Percentiles rank a stretch among this genome's conserved stretches.
Conservation (phyloP, 2,329 filamentous ascomycete genomes). For the Aspergillus sp. region DNA sequence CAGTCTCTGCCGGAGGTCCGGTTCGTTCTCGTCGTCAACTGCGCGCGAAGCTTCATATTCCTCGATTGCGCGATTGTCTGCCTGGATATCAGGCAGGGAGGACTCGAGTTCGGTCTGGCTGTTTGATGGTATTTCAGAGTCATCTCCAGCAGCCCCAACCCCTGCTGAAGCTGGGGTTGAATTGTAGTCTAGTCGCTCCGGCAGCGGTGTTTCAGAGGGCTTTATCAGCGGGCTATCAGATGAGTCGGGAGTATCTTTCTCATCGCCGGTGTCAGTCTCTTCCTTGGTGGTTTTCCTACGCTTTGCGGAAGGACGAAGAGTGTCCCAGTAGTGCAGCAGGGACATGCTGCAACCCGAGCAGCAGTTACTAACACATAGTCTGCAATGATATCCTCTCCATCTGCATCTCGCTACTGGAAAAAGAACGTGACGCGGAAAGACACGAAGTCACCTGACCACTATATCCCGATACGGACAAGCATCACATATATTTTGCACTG, state of each 20-base stretch:
- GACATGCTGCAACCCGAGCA: conserved; percentile 31
- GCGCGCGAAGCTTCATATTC: conserved; percentile 73
- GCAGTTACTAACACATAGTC: not conserved
- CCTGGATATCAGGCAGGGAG: conserved; percentile 67
- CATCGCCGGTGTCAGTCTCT: conserved; percentile 8
- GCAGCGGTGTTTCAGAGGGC: conserved; percentile 9
- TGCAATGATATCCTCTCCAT: not conserved
- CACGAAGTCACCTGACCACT: conserved; percentile 35
- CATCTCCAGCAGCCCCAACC: conserved; percentile 19
- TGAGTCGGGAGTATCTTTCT: conserved; percentile 8
- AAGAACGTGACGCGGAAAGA: conserved; percentile 13
- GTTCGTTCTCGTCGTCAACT: conserved; percentile 50
- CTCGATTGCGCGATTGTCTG: conserved; percentile 71
- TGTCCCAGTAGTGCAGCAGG: conserved; percentile 41
- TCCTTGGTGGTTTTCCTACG: conserved; percentile 31
- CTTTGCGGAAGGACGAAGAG: conserved; percentile 33
- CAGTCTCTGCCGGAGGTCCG: conserved; percentile 53
- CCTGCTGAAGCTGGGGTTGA: conserved; percentile 9
- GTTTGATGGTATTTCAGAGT: conserved; percentile 34
- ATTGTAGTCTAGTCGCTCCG: conserved; percentile 25
- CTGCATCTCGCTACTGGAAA: not conserved
- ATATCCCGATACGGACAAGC: conserved; percentile 11
- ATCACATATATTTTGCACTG: conserved; percentile 19
- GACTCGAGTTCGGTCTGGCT: conserved; percentile 69
- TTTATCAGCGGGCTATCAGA: conserved; percentile 39